A percentile compares a stretch with the other conserved stretches of the same genome.
Conservation (phyloP, 2,329 filamentous ascomycete genomes). For the Botrytis fragariae region DNA sequence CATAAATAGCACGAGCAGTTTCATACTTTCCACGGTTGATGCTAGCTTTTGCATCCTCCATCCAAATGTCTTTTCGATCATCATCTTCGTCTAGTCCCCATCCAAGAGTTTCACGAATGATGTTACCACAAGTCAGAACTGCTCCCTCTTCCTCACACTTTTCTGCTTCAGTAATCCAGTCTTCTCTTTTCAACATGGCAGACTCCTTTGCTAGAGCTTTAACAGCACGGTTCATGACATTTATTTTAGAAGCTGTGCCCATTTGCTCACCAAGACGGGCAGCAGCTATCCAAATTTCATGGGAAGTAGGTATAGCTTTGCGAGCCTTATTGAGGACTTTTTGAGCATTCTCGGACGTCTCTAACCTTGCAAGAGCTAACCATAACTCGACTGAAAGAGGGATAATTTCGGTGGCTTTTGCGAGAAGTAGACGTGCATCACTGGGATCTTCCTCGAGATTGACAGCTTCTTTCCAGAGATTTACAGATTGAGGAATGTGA, state of each 20-base stretch:
- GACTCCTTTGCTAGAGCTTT: conserved; percentile 85
- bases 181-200: conserved; percentile 95
- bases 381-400: conserved; percentile 91
- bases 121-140: conserved; percentile 79
- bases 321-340: conserved; percentile 93
- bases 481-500: conserved; percentile 89
- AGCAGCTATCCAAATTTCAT: conserved; percentile 96
- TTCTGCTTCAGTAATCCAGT: conserved; percentile 95
- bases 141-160: conserved; percentile 92
- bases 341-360: conserved; percentile 87
- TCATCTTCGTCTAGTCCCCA: conserved; percentile 95
- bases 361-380: conserved; percentile 87
- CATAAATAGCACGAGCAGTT: conserved; percentile 90
- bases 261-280: conserved; percentile 85
- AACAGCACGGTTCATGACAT: conserved; percentile 92
- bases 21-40: conserved; percentile 81
- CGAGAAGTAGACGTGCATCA: conserved; percentile 83
- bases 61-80: conserved; percentile 92
- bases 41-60: conserved; percentile 83
- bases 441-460: conserved; percentile 89
- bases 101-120: conserved; percentile 88
- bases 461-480: conserved; percentile 97
- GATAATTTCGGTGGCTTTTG: conserved; percentile 94
- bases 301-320: conserved; percentile 86
- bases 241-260: conserved; percentile 74